Base-by-base conservation (phyloP, 495 filamentous ascomycete species). In the Hypoxylon cercidicola region DNA sequence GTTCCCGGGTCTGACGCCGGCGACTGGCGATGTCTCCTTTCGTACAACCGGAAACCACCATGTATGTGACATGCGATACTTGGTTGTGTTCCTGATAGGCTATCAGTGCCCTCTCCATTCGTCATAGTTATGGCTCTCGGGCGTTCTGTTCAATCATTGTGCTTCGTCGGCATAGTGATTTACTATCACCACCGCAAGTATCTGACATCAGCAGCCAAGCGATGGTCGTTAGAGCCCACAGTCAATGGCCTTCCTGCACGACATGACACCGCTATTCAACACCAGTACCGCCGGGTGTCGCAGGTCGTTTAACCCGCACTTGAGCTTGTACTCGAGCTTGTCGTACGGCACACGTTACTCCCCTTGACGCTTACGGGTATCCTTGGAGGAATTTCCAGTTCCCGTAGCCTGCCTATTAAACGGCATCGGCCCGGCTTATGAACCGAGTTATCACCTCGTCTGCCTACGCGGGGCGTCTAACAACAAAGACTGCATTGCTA, bases 391-490 rank as follows among this genome's bases (percentile, higher is more conserved):
- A 49, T 39, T 21, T 32, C 44, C 39, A 49, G 12, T 10, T 32
- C 4, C 30, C 30, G 30, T 30, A 1, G 25, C 44, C 21, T 47
- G 37, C 13, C 49, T 51, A 25, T 18, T 43, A 19, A 19, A 23
- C 19, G 30, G 32, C 39, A 56, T 50, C 66, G 60, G 50, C 25
- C 46, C 56, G 56, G 66, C 50, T 61, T 21, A 55, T 54, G 25
- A 60, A 49, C 60, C 66, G 66, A 55, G 19, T 41, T 20, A 57
- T 52, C 52, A 25, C 5, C 23, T 25, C 5, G 16, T 3, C 12
- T 41, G 25, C 37, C 46, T 68, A 54, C 66, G 62, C 62, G 66
- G 61, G 61, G 55, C 60, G 61, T 69, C 61, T 45, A 56, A 57
- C 61, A 39, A 37, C 35, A 48, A 48, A 57, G 37, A 9, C 46